Evolutionary conservation across 805 yeast species (phyloP), one percentile per base, ranked within the genome.

Genomic region (Starmerella gropengiesseri): DNA sequence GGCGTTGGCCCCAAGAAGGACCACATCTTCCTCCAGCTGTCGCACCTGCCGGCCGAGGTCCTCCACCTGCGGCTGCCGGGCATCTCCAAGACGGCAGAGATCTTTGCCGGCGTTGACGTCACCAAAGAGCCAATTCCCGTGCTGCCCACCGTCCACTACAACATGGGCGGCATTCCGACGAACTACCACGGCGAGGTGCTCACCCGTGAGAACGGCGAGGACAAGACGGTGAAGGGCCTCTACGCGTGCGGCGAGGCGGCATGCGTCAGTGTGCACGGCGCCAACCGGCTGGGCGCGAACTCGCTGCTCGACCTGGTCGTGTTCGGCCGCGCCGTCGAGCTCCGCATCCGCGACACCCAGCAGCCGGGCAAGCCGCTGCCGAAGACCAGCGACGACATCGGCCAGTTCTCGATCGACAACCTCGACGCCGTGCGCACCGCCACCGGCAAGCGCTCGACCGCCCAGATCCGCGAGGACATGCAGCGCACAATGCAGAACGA

Each of bases 111-210:
- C 74, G 98, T 89, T 53, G 98, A 89, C 67, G 97, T 89, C 53
- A 91, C 98, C 47, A 91, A 91, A 72, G 96, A 89, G 70, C 98
- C 98, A 60, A 91, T 91, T 64, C 98, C 97, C 57, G 87, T 89
- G 57, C 68, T 91, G 56, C 98, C 98, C 57, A 89, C 98, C 53
- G 98, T 91, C 49, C 98, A 89, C 69, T 89, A 91, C 74, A 89
- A 89, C 69, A 89, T 89, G 98, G 98, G 98, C 67, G 97, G 97
- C 78, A 84, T 89, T 54, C 98, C 98, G 65, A 91, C 98, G 54
- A 84, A 81, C 66, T 91, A 85, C 81, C 82, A 80, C 53, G 98
- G 97, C 71, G 96, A 89, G 70, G 96, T 78, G 41, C 63, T 89
- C 50, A 84, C 84, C 36, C 85, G 81, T 60, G 89, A 75, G 60